Conservation (phyloP, 176 grass and related monocot species). For the Lolium perenne region DNA sequence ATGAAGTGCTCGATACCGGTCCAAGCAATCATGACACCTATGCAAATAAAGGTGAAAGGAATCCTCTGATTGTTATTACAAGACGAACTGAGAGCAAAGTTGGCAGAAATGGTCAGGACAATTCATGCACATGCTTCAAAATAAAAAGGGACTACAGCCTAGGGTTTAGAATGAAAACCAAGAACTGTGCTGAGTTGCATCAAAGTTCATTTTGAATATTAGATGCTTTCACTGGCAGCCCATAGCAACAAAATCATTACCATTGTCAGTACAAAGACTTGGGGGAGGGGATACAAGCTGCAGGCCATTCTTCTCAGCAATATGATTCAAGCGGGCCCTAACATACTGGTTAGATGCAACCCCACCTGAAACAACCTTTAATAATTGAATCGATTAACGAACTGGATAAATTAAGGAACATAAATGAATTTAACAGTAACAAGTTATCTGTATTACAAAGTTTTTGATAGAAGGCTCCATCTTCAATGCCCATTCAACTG, state of each 20-base stretch:
- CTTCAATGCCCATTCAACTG: slow-evolving; percentile 97
- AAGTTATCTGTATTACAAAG: slow-evolving; percentile 72
- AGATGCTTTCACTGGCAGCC: not conserved
- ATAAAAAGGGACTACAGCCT: not conserved
- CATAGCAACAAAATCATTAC: slow-evolving; percentile 53
- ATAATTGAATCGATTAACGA: slow-evolving; percentile 33
- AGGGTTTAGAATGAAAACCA: slow-evolving; percentile 12
- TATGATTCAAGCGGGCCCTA: slow-evolving; percentile 65
- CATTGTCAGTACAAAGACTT: slow-evolving; percentile 95
- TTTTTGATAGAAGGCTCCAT: slow-evolving; percentile 87
- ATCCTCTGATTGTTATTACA: not conserved
- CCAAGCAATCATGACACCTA: slow-evolving; percentile 99
- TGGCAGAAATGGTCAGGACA: not conserved
- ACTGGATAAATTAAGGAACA: not conserved
- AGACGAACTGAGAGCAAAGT: not conserved
- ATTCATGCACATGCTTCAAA: slow-evolving; percentile 27
- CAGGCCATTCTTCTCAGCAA: slow-evolving; percentile 68
- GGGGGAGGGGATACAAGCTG: slow-evolving; percentile 83
- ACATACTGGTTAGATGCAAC: slow-evolving; percentile 95
- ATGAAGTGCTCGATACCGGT: slow-evolving; percentile 93
- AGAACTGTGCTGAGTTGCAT: not conserved
- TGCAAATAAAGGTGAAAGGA: slow-evolving; percentile 8
- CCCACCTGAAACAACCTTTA: slow-evolving; percentile 95
- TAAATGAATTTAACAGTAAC: slow-evolving; percentile 21
- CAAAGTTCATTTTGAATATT: slow-evolving; percentile 6